Percentiles rank a stretch among this genome's conserved stretches.
Evolutionary conservation across 768 basidiomycete species (phyloP).

Genomic region (Tubosaeta brunneosetosa): DNA sequence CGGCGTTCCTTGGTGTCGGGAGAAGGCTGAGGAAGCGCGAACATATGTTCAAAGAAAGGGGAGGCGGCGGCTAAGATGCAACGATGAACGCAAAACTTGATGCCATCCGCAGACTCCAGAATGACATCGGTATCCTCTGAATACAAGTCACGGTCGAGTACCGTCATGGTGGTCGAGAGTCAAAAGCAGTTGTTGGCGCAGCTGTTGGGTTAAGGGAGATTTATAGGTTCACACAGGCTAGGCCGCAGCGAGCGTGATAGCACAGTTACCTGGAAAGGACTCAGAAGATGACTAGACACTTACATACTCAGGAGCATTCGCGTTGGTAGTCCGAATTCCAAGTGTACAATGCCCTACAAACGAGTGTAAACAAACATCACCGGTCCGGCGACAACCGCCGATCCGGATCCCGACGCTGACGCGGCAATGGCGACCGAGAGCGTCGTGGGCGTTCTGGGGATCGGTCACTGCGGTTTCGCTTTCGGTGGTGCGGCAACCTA

Average conservation of each 20-base stretch:
- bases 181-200: not conserved
- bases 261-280: not conserved
- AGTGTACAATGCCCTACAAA: conserved; percentile 19
- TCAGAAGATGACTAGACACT: conserved; percentile 9
- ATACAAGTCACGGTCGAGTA: conserved; percentile 35
- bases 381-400: conserved; percentile 37
- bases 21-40: conserved; percentile 54
- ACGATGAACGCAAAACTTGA: conserved; percentile 57
- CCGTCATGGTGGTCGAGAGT: conserved; percentile 22
- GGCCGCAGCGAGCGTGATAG: not conserved
- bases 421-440: conserved; percentile 22
- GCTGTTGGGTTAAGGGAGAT: not conserved
- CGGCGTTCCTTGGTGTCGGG: conserved; percentile 22
- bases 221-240: conserved; percentile 17
- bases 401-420: conserved; percentile 24
- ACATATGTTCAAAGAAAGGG: conserved; percentile 66
- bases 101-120: conserved; percentile 41
- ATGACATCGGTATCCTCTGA: conserved; percentile 49
- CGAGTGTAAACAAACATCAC: conserved; percentile 17
- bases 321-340: conserved; percentile 9
- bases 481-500: conserved; percentile 34
- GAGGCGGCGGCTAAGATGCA: conserved; percentile 61
- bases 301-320: conserved; percentile 14
- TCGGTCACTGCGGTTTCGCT: conserved; percentile 46
- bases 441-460: conserved; percentile 21